Conservation (phyloP, 305 asterid genomes). For the Solanum hybrid region DNA sequence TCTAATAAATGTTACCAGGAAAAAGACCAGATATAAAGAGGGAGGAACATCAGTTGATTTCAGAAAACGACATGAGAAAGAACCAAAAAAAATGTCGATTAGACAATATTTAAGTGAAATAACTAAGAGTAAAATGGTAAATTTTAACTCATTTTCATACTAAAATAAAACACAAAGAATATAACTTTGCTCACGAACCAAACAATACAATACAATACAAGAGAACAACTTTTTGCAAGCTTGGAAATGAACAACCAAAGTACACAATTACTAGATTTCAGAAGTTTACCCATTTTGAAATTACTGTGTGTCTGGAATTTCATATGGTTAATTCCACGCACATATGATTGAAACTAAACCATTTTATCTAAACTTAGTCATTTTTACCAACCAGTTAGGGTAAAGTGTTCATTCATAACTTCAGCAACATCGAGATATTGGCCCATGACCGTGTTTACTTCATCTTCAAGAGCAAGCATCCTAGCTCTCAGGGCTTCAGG, state of each 20-base stretch:
- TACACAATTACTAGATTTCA: neutral
- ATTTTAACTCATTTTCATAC: neutral
- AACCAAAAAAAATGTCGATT: neutral
- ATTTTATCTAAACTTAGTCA: neutral
- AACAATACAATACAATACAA: no score
- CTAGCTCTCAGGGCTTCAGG: no score
- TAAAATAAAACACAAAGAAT: neutral
- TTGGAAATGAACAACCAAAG: neutral
- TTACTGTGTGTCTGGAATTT: neutral
- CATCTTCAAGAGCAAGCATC: no score
- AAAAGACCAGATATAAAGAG: neutral
- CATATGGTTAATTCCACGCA: neutral
- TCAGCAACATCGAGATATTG: no score
- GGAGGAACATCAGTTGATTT: neutral
- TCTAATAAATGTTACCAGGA: neutral
- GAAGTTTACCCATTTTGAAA: neutral
- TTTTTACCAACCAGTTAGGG: no score
- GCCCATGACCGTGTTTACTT: no score
- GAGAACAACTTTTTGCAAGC: neutral
- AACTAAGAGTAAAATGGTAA: neutral
- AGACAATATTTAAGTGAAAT: neutral
- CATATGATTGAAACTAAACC: neutral
- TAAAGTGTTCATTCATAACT: no score
- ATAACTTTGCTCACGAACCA: neutral
- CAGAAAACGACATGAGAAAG: neutral